Base-by-base conservation (phyloP, 345 rosid species). In the Salix dunnii region DNA sequence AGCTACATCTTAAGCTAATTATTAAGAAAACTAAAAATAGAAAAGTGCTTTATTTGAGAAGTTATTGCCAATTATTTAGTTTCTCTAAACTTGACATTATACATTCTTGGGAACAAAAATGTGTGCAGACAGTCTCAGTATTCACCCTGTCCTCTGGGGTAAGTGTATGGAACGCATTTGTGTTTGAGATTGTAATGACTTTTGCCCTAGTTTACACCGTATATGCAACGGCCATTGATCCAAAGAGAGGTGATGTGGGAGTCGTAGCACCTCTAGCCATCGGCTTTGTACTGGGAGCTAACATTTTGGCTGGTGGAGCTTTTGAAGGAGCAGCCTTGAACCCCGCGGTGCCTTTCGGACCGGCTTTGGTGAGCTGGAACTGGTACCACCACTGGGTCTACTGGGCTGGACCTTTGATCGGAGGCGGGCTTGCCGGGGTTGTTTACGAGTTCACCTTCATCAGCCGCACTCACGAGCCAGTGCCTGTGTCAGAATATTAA, bases 311-410 rank as follows among this genome's bases (percentile, higher is more conserved):
- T 0, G 98, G 98, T 51, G 98, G 97, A 0, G 94, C 92, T 1
- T 94, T 94, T 74, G 89, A 87, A 11, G 98, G 98, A 66, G 98
- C 97, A 31, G 92, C 98, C 7, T 88, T 92, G 98, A 94, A 94
- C 88, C 98, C 98, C 1, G 98, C 98, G 0, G 98, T 92, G 46
- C 86, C 98, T 9, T 94, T 94, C 33, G 97, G 98, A 48, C 97
- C 98, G 12, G 98, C 98, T 0, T 81, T 94, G 58, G 97, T 90
- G 33, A 90, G 96, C 96, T 94, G 98, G 98, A 79, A 71, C 67
- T 94, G 98, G 98, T 68, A 74, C 5, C 81, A 90, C 87, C 98
- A 94, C 84, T 92, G 98, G 98, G 88, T 92, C 30, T 94, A 94
- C 93, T 94, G 97, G 98, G 94, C 80, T 2, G 98, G 98, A 4